phyloP scores from a whole-genome alignment of 2,329 filamentous ascomycete species.

The Gyromitra esculenta region DNA sequence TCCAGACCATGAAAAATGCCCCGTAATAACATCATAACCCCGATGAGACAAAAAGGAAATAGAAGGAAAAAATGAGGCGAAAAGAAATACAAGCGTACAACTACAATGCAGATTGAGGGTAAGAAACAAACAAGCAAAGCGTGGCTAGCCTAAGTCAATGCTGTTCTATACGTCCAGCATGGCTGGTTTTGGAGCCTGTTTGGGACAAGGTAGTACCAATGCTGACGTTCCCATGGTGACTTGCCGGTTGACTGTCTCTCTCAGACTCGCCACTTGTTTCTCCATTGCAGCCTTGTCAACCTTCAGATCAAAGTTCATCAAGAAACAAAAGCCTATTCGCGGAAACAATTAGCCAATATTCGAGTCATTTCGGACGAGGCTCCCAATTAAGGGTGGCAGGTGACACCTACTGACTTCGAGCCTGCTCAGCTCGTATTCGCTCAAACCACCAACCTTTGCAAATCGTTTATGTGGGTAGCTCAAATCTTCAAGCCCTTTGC shows the following conservation, averaged over 20 bases:
- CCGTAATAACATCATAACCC: conserved; percentile 56
- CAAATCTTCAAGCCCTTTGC: conserved; percentile 94
- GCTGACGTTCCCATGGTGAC: conserved; percentile 56
- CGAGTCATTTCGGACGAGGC: conserved; percentile 17
- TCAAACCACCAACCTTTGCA: conserved; percentile 87
- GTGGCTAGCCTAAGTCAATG: conserved; percentile 38
- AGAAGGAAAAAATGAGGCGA: conserved; percentile 34
- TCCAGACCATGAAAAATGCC: conserved; percentile 56
- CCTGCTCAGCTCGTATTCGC: conserved; percentile 79
- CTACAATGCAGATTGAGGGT: conserved; percentile 36
- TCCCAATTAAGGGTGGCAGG: conserved; percentile 28
- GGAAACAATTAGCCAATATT: conserved; percentile 34
- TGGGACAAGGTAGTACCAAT: conserved; percentile 54
- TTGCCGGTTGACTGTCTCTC: conserved; percentile 58
- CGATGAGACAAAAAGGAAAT: conserved; percentile 41
- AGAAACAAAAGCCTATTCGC: conserved; percentile 72
- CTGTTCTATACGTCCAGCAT: conserved; percentile 52
- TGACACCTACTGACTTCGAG: conserved; percentile 76
- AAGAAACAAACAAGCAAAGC: conserved; percentile 27
- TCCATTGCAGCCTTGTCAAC: conserved; percentile 69
- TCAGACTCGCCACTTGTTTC: conserved; percentile 64
- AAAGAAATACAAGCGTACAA: conserved; percentile 40
- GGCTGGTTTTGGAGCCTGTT: conserved; percentile 47
- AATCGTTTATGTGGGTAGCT: conserved; percentile 86
- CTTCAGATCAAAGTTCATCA: conserved; percentile 82